Percentiles rank a stretch among this genome's conserved stretches.
These are phyloP conservation scores for Metschnikowia borealis DNA, from an alignment of 805 yeast genomes.

Conservation along the genomic window DNA sequence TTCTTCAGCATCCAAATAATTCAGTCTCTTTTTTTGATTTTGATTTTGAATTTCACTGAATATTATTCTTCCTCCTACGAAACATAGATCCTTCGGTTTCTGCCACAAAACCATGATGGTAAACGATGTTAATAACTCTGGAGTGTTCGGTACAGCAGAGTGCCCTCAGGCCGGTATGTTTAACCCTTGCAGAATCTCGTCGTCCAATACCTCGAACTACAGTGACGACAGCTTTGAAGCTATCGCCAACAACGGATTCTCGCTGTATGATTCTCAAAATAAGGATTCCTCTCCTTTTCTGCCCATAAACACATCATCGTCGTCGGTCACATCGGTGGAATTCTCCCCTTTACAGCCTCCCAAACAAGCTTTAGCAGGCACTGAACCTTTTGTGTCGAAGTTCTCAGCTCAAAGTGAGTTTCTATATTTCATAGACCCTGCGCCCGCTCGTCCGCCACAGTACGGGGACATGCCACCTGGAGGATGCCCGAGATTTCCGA, in stretches of 20 bases:
- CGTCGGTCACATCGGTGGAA: conserved; percentile 1
- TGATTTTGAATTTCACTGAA: neutral
- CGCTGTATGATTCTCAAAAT: neutral
- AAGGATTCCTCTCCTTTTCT: neutral
- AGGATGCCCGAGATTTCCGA: conserved; percentile 40
- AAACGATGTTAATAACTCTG: neutral
- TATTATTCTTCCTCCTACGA: neutral
- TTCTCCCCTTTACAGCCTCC: neutral
- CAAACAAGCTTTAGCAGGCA: neutral
- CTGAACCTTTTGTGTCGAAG: neutral
- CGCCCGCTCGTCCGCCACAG: conserved; percentile 36
- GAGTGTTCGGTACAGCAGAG: neutral
- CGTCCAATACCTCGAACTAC: neutral
- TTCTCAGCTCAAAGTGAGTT: conserved; percentile 11
- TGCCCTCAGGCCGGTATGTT: neutral
- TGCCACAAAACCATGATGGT: neutral
- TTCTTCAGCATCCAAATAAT: neutral
- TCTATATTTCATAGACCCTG: conserved; percentile 35
- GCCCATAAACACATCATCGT: neutral
- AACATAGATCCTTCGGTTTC: neutral
- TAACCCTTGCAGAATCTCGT: neutral
- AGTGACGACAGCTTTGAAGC: neutral
- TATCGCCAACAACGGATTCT: neutral
- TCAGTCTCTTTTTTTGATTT: neutral
- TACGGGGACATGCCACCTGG: conserved; percentile 40